Base-by-base conservation (phyloP, 495 filamentous ascomycete species). In the Penicillium atrosanguineum region DNA sequence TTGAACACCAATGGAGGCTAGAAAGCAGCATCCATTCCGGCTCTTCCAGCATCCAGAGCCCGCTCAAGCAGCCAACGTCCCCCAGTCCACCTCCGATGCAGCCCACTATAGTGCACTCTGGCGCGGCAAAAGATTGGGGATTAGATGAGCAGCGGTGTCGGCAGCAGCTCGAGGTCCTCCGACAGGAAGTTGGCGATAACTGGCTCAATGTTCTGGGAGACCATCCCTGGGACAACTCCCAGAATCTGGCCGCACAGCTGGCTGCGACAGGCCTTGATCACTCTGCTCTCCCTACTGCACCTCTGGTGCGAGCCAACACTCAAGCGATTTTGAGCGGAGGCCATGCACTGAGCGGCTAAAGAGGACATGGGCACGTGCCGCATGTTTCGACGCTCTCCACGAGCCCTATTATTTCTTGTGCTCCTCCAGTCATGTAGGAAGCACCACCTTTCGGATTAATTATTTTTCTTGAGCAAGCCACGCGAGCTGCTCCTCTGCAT, bases 201-300 rank as follows among this genome's bases (percentile, higher is more conserved):
- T 98, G 95, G 81, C 79, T 97, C 28, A 90, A 83, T 53, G 88
- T 90, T 6, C 78, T 97, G 42, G 86, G 85, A 51, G 94, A 96
- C 57, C 87, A 90, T 62, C 76, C 79, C n/a, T 87, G 79, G 83
- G 74, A 72, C 52, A 67, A 60, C 49, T 62, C 62, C 15, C 66
- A 62, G 38, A 69, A 71, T 51, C 53, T 70, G 48, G 57, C 67
- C 0, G 47, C 42, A 20, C 55, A 55, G 50, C 64, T 69, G 45
- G 55, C 70, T 16, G 59, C 72, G 15, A 52, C 68, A 4, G 56
- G 68, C n/a, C 54, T 75, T 47, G 63, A 67, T 36, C 64, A 72
- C 65, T 56, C 72, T 41, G 49, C 72, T 54, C 55, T 80, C 19
- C 61, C 76, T 46, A 55, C 72, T 11, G 56, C 73, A 47, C 50